phyloP scores from a whole-genome alignment of 345 rosid species.

The Noccaea bulbosa region DNA sequence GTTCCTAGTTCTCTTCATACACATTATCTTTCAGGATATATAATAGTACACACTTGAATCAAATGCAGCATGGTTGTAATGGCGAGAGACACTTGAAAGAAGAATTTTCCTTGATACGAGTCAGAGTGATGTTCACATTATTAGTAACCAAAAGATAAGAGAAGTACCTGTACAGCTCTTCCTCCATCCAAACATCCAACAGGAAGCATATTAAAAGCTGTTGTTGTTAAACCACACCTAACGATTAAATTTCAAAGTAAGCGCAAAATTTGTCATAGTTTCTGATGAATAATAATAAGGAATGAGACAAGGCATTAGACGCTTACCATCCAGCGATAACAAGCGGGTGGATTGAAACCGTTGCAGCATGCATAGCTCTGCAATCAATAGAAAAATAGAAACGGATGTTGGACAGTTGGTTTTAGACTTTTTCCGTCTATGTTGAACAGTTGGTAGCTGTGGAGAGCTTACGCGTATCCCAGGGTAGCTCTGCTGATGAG shows the following conservation, averaged over 20 bases:
- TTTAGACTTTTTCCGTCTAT: not conserved
- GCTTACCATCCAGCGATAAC: constrained; percentile 92
- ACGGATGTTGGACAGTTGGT: constrained; percentile 18
- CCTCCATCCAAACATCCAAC: constrained; percentile 98
- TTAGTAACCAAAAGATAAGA: not conserved
- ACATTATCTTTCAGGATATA: not conserved
- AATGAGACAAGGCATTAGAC: constrained; percentile 26
- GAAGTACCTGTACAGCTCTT: constrained; percentile 85
- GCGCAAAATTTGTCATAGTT: constrained; percentile 23
- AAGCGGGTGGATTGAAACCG: constrained; percentile 89
- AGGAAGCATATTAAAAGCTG: constrained; percentile 95
- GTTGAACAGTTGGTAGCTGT: constrained; percentile 33
- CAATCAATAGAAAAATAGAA: constrained; percentile 29
- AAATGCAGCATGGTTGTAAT: constrained; percentile 1
- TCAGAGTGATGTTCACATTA: not conserved
- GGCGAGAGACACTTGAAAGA: constrained; percentile 5
- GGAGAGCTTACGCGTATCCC: constrained; percentile 76
- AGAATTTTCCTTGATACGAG: not conserved
- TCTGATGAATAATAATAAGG: constrained; percentile 20
- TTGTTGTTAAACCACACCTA: constrained; percentile 97
- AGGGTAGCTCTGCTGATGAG: constrained; percentile 90
- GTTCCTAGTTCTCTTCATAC: not conserved
- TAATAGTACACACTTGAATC: not conserved
- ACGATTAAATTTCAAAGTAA: constrained; percentile 33
- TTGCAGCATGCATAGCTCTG: constrained; percentile 90